These are phyloP conservation scores for Grosmannia clavigera DNA, from an alignment of 2,329 filamentous ascomycete genomes.

Conservation along the genomic window DNA sequence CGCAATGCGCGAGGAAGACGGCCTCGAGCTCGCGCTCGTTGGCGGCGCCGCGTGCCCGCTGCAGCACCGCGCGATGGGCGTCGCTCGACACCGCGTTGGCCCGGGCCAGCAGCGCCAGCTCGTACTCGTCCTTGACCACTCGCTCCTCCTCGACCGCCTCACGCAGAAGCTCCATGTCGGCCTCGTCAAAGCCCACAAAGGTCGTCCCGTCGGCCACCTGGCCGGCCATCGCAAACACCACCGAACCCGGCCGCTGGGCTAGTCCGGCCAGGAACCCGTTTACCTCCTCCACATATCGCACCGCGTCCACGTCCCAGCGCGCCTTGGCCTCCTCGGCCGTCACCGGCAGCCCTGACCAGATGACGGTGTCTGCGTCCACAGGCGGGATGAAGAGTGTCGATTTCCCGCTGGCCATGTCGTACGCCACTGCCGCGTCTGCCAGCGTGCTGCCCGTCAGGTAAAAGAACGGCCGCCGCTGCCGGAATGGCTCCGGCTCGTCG, in stretches of 20 bases:
- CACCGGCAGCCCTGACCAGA: constrained; percentile 85
- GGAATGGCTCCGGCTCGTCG: constrained; percentile 69
- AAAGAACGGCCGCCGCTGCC: constrained; percentile 86
- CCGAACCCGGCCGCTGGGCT: constrained; percentile 12
- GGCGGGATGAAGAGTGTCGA: constrained; percentile 87
- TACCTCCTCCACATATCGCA: constrained; percentile 59
- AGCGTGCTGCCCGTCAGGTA: constrained; percentile 80
- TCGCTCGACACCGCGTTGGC: constrained; percentile 59
- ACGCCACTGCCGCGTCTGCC: constrained; percentile 67
- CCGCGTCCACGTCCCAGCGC: constrained; percentile 71
- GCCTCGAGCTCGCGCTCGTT: constrained; percentile 80
- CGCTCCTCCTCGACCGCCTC: constrained; percentile 56
- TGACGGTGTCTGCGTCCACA: constrained; percentile 74
- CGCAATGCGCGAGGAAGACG: constrained; percentile 63
- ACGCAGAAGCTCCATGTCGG: constrained; percentile 44
- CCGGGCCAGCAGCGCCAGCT: constrained; percentile 59
- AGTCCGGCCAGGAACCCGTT: constrained; percentile 55
- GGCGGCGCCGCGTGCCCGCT: constrained; percentile 46
- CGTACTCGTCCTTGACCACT: constrained; percentile 62
- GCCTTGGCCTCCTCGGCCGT: constrained; percentile 61
- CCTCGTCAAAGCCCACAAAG: constrained; percentile 57
- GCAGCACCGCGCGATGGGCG: constrained; percentile 52
- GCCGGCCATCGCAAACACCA: constrained; percentile 61
- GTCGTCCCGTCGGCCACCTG: constrained; percentile 63
- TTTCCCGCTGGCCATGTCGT: constrained; percentile 61